Evolutionary conservation across 164 flowering plant species (phyloP), one percentile per base, ranked within the genome.

Genomic region (Warburgia ugandensis): DNA sequence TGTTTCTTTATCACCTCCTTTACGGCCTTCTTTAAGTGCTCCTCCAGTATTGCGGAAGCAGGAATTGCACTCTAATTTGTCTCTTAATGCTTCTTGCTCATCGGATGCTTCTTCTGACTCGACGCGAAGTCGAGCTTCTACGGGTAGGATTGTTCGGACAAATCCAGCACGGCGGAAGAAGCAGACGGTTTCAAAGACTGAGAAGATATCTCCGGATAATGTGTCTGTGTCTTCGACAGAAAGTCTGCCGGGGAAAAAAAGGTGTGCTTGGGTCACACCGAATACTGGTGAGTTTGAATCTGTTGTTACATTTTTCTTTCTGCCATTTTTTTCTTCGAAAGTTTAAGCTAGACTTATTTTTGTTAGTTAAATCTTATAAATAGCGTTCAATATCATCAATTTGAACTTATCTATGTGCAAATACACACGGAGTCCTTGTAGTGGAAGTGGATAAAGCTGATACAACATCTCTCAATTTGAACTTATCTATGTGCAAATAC

Each of bases 231-330:
- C 52, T 50, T 35, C 69, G 3, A 30, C 28, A 49, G 73, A 68
- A 56, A 46, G 45, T 37, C 45, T 59, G 8, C 60, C 51, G 54
- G 13, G 29, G 4, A 80, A 75, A 61, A 81, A 68, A 65, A 69
- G 90, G 52, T 86, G 96, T 60, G 74, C 80, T 60, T 86, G 96
- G 96, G 79, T 81, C 32, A 86, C 96, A 1, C 65, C 80, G 1
- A 81, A 73, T 55, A 71, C 89, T 4, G 96, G 96, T 84, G 68
- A 33, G 58, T 45, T 60, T 23, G 22, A 21, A 42, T n/a, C n/a
- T 4, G 10, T 42, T 42, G n/a, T 19, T 17, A 7, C 8, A 8
- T 48, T 48, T 1, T 10, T 43, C 14, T 27, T 20, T 42, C 21
- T 43, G 25, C 22, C 25, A n/a, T n/a, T n/a, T n/a, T n/a, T n/a